Conservation (phyloP, 2,329 filamentous ascomycete genomes). For the Talaromyces islandicus region DNA sequence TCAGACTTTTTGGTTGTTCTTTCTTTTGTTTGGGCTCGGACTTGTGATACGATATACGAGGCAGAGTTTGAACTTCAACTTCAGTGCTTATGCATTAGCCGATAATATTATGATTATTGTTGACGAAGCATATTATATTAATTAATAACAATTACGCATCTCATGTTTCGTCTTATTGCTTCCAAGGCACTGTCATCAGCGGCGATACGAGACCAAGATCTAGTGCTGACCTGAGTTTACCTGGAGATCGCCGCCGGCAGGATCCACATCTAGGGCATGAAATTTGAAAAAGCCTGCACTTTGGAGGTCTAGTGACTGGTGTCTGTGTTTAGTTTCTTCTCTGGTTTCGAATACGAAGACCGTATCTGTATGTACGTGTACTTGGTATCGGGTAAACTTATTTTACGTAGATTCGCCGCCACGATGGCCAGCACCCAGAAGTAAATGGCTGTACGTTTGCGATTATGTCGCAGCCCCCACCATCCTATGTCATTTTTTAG, state of each 20-base stretch:
- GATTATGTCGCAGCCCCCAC: background rate
- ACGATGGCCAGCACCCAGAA: background rate
- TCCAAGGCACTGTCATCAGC: background rate
- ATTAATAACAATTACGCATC: background rate
- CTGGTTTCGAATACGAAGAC: background rate
- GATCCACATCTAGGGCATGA: background rate
- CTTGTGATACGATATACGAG: background rate
- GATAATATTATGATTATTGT: background rate
- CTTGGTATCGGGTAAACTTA: background rate
- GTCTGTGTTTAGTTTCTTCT: background rate
- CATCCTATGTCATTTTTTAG: background rate
- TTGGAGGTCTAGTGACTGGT: background rate
- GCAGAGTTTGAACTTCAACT: background rate
- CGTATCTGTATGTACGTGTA: background rate
- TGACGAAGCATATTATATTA: background rate
- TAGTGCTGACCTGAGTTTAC: background rate
- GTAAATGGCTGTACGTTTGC: background rate
- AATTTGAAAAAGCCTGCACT: background rate
- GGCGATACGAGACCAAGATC: background rate
- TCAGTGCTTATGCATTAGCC: background rate
- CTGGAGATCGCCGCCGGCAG: background rate
- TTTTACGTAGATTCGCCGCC: background rate
- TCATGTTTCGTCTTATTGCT: background rate
- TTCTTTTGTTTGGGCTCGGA: background rate
- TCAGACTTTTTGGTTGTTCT: background rate